Base-by-base conservation (phyloP, 805 yeast genomes). In the Ogataea degrootiae region DNA sequence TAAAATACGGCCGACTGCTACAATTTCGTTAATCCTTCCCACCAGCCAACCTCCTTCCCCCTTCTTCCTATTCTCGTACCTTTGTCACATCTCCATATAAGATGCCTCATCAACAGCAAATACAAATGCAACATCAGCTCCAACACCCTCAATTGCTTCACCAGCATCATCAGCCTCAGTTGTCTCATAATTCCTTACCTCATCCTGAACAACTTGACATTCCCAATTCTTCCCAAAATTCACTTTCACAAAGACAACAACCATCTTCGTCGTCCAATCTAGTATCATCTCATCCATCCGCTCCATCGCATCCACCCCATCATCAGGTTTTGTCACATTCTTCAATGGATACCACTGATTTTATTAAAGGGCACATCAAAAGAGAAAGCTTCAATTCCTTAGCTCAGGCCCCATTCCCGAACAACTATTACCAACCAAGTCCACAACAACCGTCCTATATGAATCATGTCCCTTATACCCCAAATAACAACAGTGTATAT, bases 351-450 rank as follows among this genome's bases (percentile, higher is more conserved):
- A 19, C 31, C 31, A 9, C 33, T 11, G 40, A 33, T 5, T 43
- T 37, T 38, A 33, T 37, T 8, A 44, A 46, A 31, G 49, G 51
- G 15, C 51, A 47, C 21, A 17, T 49, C 16, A 52, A 49, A 36
- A 51, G 48, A 34, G 55, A 52, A 22, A 45, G 49, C 26, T 19
- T 45, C 16, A 45, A 45, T 4, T 41, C 51, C 3, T 11, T 41
- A 6, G 36, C 51, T 38, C 42, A 35, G 37, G 47, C 43, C 43
- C 47, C 41, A 26, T 43, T 43, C 22, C 33, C 44, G 4, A 34
- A 17, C 12, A 45, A 41, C 26, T 46, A 37, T 36, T 39, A 47
- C 35, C 51, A 47, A 14, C 41, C 26, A 12, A 38, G 33, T 21
- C 48, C 48, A 14, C 49, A 45, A 34, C 45, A 49, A 17, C 40